phyloP scores from a whole-genome alignment of 2,329 filamentous ascomycete species.

The Fusarium phyllophilum region DNA sequence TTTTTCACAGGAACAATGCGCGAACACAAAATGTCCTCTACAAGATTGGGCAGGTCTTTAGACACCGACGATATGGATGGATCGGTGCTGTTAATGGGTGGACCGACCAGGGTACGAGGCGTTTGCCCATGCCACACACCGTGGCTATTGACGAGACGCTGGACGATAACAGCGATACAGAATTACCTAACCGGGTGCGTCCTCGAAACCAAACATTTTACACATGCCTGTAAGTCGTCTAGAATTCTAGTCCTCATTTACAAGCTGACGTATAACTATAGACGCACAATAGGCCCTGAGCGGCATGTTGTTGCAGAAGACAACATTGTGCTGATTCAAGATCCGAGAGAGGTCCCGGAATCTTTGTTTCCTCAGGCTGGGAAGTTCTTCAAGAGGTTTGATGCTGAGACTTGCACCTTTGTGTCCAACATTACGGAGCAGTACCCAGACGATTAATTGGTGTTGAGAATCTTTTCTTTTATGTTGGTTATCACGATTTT shows the following conservation, averaged over 20 bases:
- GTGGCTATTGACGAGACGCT: slow-evolving; percentile 42
- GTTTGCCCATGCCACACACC: slow-evolving; percentile 42
- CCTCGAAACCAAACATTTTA: slow-evolving; percentile 69
- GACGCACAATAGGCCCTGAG: slow-evolving; percentile 49
- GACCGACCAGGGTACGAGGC: slow-evolving; percentile 63
- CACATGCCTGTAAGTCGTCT: slow-evolving; percentile 78
- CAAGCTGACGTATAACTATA: slow-evolving; percentile 26
- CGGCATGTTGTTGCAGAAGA: slow-evolving; percentile 67
- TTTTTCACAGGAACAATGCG: slow-evolving; percentile 45
- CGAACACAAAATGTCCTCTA: slow-evolving; percentile 54
- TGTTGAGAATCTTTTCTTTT: not conserved
- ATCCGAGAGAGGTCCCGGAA: slow-evolving; percentile 59
- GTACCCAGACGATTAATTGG: slow-evolving; percentile 81
- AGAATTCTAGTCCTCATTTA: not conserved
- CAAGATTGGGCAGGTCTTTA: slow-evolving; percentile 84
- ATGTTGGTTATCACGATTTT: not conserved
- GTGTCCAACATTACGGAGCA: slow-evolving; percentile 83
- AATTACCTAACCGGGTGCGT: slow-evolving; percentile 41
- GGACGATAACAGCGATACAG: slow-evolving; percentile 43
- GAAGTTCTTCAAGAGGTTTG: slow-evolving; percentile 89
- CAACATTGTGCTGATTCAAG: slow-evolving; percentile 74
- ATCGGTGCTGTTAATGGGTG: slow-evolving; percentile 89
- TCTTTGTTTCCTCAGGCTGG: slow-evolving; percentile 77
- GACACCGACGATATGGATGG: slow-evolving; percentile 82
- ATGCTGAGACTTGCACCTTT: slow-evolving; percentile 72